Conservation (phyloP, 768 basidiomycete species). For the Amyloporia xantha region DNA sequence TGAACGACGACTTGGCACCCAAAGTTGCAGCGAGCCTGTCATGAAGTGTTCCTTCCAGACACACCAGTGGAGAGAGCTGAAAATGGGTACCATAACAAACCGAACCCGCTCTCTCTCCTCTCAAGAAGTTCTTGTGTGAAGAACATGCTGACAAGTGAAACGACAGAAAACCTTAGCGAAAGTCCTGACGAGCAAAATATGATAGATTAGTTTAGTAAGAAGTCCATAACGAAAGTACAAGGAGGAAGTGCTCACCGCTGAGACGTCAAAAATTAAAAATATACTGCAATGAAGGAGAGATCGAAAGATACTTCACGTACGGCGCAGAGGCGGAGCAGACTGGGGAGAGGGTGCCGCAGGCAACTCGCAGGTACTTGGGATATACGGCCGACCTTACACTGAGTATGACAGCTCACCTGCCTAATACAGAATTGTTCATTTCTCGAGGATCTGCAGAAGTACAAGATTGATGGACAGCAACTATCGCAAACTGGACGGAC, state of each 20-base stretch:
- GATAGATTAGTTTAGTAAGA: too few relatives aligned
- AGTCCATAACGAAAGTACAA: too few relatives aligned
- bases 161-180: too few relatives aligned
- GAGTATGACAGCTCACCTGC: background rate
- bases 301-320: too few relatives aligned
- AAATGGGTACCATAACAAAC: constrained; percentile 65
- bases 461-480: background rate
- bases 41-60: background rate
- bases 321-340: too few relatives aligned
- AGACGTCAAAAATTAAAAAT: too few relatives aligned
- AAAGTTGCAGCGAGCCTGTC: constrained; percentile 86
- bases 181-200: too few relatives aligned
- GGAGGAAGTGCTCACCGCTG: too few relatives aligned
- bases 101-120: constrained; percentile 81
- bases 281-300: too few relatives aligned
- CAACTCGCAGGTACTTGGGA: too few relatives aligned
- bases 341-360: too few relatives aligned
- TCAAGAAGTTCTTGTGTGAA: constrained; percentile 78
- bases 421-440: constrained; percentile 1
- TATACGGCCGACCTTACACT: too few relatives aligned
- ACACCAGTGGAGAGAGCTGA: background rate
- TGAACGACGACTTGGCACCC: constrained; percentile 82
- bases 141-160: constrained; percentile 50
- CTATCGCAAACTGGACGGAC: background rate
- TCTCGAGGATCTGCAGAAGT: background rate